A percentile compares a stretch with the other conserved stretches of the same genome.
These are phyloP conservation scores for Climacium dendroides DNA, from an alignment of 225 moss, liverwort and hornwort genomes.

Conservation along the genomic window DNA sequence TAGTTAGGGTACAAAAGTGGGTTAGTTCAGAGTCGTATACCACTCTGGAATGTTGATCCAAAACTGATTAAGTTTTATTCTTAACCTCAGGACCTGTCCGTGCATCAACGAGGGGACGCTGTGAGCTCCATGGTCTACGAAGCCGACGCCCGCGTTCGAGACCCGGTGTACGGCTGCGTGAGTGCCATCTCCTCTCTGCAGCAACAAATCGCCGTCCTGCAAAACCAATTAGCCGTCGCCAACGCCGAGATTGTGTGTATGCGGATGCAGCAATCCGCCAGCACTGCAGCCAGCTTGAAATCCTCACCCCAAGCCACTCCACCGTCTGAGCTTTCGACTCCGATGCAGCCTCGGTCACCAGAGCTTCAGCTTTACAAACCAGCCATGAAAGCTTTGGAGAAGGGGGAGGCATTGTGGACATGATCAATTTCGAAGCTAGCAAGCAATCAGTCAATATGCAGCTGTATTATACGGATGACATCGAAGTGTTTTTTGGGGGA, in stretches of 20 bases:
- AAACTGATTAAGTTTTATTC: not conserved
- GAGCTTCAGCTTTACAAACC: constrained; percentile 49
- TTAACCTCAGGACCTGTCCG: constrained; percentile 52
- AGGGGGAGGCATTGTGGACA: constrained; percentile 42
- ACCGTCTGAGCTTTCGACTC: constrained; percentile 23
- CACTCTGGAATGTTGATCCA: not conserved
- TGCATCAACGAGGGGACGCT: constrained; percentile 79
- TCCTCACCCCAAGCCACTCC: constrained; percentile 6
- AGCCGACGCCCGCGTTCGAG: constrained; percentile 81
- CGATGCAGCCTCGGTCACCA: constrained; percentile 46
- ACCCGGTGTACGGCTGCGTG: constrained; percentile 91
- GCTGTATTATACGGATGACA: not conserved
- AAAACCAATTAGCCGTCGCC: constrained; percentile 70
- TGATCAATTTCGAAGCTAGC: not conserved
- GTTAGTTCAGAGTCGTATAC: not conserved
- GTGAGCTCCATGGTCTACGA: constrained; percentile 93
- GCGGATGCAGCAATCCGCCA: constrained; percentile 60
- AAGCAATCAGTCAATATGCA: not conserved
- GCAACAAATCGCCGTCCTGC: constrained; percentile 70
- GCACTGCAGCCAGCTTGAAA: constrained; percentile 7
- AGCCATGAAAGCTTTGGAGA: constrained; percentile 20
- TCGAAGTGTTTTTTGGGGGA: not conserved
- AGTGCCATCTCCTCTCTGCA: constrained; percentile 83
- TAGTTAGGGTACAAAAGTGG: not conserved
- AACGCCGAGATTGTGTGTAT: constrained; percentile 66